Evolutionary conservation across 257 asterid genomes (phyloP).

Genomic region (Striga asiatica): DNA sequence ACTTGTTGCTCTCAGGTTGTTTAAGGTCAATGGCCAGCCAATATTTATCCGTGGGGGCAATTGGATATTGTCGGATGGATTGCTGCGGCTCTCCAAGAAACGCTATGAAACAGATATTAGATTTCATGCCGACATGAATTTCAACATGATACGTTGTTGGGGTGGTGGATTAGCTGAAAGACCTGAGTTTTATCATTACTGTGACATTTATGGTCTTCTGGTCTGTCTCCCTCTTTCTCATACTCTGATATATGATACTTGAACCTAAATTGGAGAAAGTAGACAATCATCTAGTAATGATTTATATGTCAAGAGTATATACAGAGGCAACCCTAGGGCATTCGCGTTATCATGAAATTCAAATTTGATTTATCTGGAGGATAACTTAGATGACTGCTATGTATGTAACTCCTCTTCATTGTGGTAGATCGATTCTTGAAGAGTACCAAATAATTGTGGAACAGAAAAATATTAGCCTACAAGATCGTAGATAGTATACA

Average conservation of each 20-base stretch:
- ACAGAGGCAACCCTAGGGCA: neutral
- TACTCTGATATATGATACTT: neutral
- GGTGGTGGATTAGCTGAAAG: conserved; percentile 98
- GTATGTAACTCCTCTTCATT: neutral
- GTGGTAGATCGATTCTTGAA: no score
- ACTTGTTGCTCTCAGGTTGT: conserved; percentile 42
- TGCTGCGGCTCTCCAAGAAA: conserved; percentile 71
- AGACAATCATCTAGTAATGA: neutral
- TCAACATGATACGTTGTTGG: conserved; percentile 98
- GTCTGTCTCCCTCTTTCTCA: conserved; percentile 25
- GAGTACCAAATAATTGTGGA: no score
- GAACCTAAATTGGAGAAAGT: neutral
- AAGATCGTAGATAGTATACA: neutral
- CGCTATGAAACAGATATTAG: conserved; percentile 79
- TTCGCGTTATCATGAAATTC: neutral
- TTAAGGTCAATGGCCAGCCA: conserved; percentile 84
- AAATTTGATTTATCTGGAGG: neutral
- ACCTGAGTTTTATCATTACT: conserved; percentile 88
- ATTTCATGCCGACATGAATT: conserved; percentile 98
- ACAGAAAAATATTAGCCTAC: neutral
- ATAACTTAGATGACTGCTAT: no score
- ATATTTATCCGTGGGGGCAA: conserved; percentile 97
- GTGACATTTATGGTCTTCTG: conserved; percentile 88
- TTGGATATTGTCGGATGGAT: conserved; percentile 96
- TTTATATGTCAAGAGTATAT: neutral